phyloP scores from a whole-genome alignment of 306 rosid species.

The Erythrophleum fordii region DNA sequence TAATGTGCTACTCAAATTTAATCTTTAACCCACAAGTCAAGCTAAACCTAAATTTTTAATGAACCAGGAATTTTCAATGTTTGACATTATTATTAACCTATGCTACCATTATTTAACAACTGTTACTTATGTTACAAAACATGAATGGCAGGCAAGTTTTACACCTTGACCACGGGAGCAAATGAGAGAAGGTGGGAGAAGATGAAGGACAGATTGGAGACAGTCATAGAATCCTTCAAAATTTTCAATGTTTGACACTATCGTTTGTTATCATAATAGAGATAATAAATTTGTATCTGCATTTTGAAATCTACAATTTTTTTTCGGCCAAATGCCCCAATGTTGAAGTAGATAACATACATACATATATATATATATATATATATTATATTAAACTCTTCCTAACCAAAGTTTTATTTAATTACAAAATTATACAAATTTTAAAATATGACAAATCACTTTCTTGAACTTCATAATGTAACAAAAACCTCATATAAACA shows the following conservation, averaged over 20 bases:
- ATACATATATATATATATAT: too few species aligned
- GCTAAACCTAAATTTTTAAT: too few species aligned
- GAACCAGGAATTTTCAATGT: too few species aligned
- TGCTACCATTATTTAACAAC: background rate
- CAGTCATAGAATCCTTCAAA: constrained; percentile 77
- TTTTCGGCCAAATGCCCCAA: background rate
- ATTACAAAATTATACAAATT: background rate
- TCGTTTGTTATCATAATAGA: constrained; percentile 9
- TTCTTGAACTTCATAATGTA: too few species aligned
- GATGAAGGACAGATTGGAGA: constrained; percentile 87
- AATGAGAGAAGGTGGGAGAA: constrained; percentile 97
- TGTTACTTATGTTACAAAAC: constrained; percentile 1
- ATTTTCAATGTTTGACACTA: constrained; percentile 56
- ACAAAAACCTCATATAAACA: too few species aligned
- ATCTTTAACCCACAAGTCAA: too few species aligned
- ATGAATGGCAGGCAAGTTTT: constrained; percentile 78
- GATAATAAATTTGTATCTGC: constrained; percentile 39
- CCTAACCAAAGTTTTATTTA: too few species aligned
- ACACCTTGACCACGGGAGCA: constrained; percentile 86
- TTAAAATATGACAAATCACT: background rate
- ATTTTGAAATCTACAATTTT: constrained; percentile 30
- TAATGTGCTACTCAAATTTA: too few species aligned
- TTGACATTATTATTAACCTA: background rate
- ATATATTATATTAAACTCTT: background rate
- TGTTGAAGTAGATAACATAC: background rate